Evolutionary conservation across 352 stramenopile genomes (phyloP), one percentile per base, ranked within the genome.

Genomic region (Globisporangium heterothallicum): DNA sequence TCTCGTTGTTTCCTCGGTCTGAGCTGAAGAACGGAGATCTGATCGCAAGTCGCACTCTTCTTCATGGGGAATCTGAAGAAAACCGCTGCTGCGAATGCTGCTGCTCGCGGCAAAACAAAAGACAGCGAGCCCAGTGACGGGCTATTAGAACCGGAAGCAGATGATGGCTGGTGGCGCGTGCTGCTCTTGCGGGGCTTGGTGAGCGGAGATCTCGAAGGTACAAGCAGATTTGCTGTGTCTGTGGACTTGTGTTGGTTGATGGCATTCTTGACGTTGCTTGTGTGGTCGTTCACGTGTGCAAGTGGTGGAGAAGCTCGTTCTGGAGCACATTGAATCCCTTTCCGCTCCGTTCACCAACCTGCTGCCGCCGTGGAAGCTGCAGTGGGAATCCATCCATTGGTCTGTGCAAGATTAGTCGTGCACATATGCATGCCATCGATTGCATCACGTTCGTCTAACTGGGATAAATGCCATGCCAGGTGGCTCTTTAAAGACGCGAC

Each of bases 361-460:
- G 2, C 81, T 87, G 72, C 72, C 72, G 9, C 21, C 59, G 18
- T 84, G 71, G 70, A 68, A 78, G 42, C 62, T 88, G 36, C 68
- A 88, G 44, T 86, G 74, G 69, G 78, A 89, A 56, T 81, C 70
- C 1, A 53, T 82, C 45, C 65, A 89, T 53, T 89, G 78, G 78
- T 78, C 26, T 12, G 44, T 42, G n/a, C n/a, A n/a, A n/a, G n/a
- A n/a, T n/a, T n/a, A n/a, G n/a, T n/a, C n/a, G n/a, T n/a, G n/a
- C n/a, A n/a, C n/a, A n/a, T n/a, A n/a, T n/a, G n/a, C n/a, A n/a
- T n/a, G n/a, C n/a, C n/a, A n/a, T n/a, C n/a, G n/a, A n/a, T n/a
- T n/a, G n/a, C n/a, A n/a, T n/a, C n/a, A n/a, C n/a, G n/a, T n/a
- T n/a, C n/a, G n/a, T n/a, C n/a, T n/a, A n/a, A n/a, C 26, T 42